phyloP scores from a whole-genome alignment of 768 basidiomycete species.

The Pleurotus tuoliensis region DNA sequence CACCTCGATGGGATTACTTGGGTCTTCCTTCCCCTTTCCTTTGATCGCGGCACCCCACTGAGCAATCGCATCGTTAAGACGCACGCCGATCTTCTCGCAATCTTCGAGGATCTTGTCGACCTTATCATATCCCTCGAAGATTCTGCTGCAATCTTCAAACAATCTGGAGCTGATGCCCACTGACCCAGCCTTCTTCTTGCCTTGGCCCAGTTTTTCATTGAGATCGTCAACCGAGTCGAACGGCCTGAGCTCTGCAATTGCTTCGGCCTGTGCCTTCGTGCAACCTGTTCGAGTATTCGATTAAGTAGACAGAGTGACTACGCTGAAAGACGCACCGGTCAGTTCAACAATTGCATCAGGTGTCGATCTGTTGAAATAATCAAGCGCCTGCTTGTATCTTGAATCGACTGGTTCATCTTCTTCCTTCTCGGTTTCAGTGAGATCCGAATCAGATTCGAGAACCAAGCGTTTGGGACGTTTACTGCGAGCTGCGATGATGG shows the following conservation, averaged over 20 bases:
- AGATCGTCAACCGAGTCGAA: constrained; percentile 77
- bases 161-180: constrained; percentile 83
- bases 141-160: constrained; percentile 85
- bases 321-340: constrained; percentile 48
- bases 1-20: constrained; percentile 20
- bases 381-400: constrained; percentile 39
- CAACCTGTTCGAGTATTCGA: constrained; percentile 53
- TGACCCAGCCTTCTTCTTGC: constrained; percentile 82
- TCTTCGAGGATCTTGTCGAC: constrained; percentile 87
- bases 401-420: neutral
- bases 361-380: constrained; percentile 65
- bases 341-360: constrained; percentile 68
- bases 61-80: constrained; percentile 69
- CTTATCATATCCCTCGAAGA: constrained; percentile 80
- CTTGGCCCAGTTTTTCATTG: constrained; percentile 70
- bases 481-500: constrained; percentile 38
- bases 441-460: constrained; percentile 67
- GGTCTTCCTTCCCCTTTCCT: constrained; percentile 34
- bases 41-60: constrained; percentile 58
- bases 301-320: constrained; percentile 5
- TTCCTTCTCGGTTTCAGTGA: constrained; percentile 30
- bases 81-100: constrained; percentile 82
- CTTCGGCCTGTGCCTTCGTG: constrained; percentile 72
- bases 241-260: constrained; percentile 75
- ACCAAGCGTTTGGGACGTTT: constrained; percentile 58